Conservation (phyloP, 371 early-diverging fungal species). For the Circinella minor region DNA sequence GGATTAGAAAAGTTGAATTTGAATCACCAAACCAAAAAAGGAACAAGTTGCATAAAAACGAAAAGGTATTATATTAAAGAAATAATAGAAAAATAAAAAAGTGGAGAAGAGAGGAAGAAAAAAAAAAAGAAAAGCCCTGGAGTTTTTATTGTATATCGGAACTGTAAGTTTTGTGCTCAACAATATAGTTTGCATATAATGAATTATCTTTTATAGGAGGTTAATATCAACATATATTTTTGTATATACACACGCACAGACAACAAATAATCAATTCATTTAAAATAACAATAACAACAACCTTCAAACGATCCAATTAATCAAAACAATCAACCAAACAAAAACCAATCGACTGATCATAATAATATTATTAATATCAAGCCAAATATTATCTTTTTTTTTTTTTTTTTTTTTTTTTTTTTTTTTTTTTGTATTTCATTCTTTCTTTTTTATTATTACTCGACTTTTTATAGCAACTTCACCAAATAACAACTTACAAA, state of each 20-base stretch:
- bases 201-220: not conserved
- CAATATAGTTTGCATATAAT: not conserved
- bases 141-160: not conserved
- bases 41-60: too few species aligned
- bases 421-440: too few species aligned
- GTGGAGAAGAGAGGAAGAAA: not conserved
- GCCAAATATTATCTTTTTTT: too few species aligned
- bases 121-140: conserved; percentile 7
- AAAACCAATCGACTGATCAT: too few species aligned
- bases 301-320: not conserved
- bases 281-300: not conserved
- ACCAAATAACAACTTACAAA: too few species aligned
- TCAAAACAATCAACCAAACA: too few species aligned
- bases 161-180: conserved; percentile 1
- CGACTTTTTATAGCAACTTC: too few species aligned
- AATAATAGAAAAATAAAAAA: not conserved
- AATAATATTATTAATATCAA: too few species aligned
- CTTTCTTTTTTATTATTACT: too few species aligned
- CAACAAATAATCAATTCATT: not conserved
- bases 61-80: not conserved
- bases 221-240: not conserved
- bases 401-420: too few species aligned
- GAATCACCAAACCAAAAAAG: too few species aligned
- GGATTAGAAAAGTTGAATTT: too few species aligned
- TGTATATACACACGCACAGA: conserved; percentile 10